phyloP scores from a whole-genome alignment of 306 rosid species.

The Quercus rubra region DNA sequence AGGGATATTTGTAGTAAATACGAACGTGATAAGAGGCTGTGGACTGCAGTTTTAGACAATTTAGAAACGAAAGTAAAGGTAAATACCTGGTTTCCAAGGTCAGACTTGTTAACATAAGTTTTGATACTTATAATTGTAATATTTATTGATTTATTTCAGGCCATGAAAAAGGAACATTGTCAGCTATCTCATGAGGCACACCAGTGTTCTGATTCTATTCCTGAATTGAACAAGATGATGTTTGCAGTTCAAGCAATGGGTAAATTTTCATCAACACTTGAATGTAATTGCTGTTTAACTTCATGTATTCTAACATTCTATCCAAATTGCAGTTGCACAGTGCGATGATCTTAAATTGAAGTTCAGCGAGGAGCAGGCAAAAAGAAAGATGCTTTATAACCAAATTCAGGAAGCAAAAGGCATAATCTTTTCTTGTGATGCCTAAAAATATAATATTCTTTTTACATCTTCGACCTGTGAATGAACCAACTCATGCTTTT shows the following conservation, averaged over 20 bases:
- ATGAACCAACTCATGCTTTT: background rate
- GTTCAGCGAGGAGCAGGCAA: conserved; percentile 24
- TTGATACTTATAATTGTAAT: conserved; percentile 1
- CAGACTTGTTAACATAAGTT: background rate
- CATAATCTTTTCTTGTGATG: background rate
- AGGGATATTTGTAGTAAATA: conserved; percentile 3
- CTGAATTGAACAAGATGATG: conserved; percentile 25
- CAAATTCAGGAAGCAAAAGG: conserved; percentile 34
- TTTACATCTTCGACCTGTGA: background rate
- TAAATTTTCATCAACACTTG: background rate
- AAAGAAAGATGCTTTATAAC: conserved; percentile 22
- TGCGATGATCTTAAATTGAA: conserved; percentile 19
- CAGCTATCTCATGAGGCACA: conserved; percentile 11
- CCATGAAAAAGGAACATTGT: conserved; percentile 19
- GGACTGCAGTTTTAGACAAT: conserved; percentile 6
- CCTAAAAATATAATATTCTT: background rate
- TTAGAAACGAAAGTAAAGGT: conserved; percentile 17
- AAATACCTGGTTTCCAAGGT: background rate
- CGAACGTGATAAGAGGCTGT: conserved; percentile 15
- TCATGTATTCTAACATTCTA: background rate
- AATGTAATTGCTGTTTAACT: background rate
- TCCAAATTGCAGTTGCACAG: conserved; percentile 12
- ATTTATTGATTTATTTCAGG: conserved; percentile 10
- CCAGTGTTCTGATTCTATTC: conserved; percentile 14
- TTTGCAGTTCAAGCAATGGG: conserved; percentile 29